Conservation (phyloP, 1,284 basidiomycete species). For the Erythrobasidium hasegawianum region DNA sequence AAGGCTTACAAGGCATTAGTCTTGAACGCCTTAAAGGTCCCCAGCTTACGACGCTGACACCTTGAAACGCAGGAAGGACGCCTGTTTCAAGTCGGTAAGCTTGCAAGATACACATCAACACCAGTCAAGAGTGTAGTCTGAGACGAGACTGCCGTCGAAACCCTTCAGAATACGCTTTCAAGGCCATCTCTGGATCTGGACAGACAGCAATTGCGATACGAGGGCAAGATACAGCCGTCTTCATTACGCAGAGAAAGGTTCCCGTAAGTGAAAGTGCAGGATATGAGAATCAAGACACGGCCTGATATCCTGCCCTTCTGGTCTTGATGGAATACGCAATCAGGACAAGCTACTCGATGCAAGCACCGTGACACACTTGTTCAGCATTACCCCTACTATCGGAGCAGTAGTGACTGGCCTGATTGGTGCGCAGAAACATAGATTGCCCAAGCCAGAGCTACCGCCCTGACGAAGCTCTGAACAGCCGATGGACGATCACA, state of each 20-base stretch:
- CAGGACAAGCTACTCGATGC: conserved; percentile 98
- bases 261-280: conserved; percentile 53
- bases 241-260: conserved; percentile 97
- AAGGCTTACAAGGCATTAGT: conserved; percentile 1
- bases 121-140: neutral
- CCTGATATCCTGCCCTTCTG: neutral
- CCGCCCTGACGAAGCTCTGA: conserved; percentile 7
- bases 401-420: conserved; percentile 97
- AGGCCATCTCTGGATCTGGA: conserved; percentile 93
- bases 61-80: conserved; percentile 37
- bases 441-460: neutral
- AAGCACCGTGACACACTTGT: conserved; percentile 89
- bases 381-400: conserved; percentile 92
- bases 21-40: too few relatives aligned
- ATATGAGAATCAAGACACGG: neutral
- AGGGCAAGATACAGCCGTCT: conserved; percentile 89
- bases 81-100: conserved; percentile 89
- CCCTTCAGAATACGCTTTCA: conserved; percentile 91
- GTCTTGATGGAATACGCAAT: conserved; percentile 41
- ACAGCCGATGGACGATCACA: conserved; percentile 89
- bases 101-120: neutral
- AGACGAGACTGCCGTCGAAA: neutral
- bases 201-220: conserved; percentile 90
- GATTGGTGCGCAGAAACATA: conserved; percentile 60
- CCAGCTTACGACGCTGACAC: conserved; percentile 37